A percentile compares a stretch with the other conserved stretches of the same genome.
These are phyloP conservation scores for Tricholomella constricta DNA, from an alignment of 768 basidiomycete genomes.

Conservation along the genomic window DNA sequence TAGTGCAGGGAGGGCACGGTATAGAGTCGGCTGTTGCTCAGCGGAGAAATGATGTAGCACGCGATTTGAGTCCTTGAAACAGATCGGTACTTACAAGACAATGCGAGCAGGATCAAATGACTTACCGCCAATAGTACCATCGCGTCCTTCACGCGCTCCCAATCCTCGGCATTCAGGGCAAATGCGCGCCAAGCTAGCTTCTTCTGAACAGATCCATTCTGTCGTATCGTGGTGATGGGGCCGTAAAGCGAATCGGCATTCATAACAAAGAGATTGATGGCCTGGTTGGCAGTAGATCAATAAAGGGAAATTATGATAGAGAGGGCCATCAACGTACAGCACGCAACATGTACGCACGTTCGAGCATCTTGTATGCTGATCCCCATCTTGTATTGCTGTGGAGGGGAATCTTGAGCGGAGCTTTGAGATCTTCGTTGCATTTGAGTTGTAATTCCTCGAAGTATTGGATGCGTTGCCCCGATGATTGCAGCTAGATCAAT, in stretches of 20 bases:
- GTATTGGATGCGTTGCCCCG: slow-evolving; percentile 23
- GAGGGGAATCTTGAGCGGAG: slow-evolving; percentile 22
- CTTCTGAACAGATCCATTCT: background rate
- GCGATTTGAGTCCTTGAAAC: slow-evolving; percentile 21
- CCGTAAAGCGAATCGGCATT: slow-evolving; percentile 2
- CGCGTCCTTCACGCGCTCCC: slow-evolving; percentile 4
- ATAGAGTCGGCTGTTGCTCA: slow-evolving; percentile 25
- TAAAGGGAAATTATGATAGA: slow-evolving; percentile 10
- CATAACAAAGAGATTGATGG: slow-evolving; percentile 11
- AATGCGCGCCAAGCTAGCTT: slow-evolving; percentile 12
- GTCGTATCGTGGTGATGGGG: slow-evolving; percentile 9
- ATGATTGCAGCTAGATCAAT: slow-evolving; percentile 23
- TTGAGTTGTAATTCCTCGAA: slow-evolving; percentile 24
- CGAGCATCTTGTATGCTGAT: slow-evolving; percentile 24
- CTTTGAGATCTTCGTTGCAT: slow-evolving; percentile 1
- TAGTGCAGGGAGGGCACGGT: slow-evolving; percentile 25
- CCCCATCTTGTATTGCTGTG: slow-evolving; percentile 28
- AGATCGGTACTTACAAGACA: background rate
- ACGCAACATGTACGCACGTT: slow-evolving; percentile 13
- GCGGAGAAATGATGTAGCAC: slow-evolving; percentile 25
- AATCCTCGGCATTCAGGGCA: slow-evolving; percentile 1
- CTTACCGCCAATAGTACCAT: slow-evolving; percentile 2
- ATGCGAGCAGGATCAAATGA: background rate
- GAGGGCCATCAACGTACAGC: slow-evolving; percentile 20
- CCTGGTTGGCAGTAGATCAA: slow-evolving; percentile 2